Percentiles rank a stretch among this genome's conserved stretches.
These are phyloP conservation scores for Epichloe sp. DNA, from an alignment of 2,329 filamentous ascomycete genomes.

Conservation along the genomic window DNA sequence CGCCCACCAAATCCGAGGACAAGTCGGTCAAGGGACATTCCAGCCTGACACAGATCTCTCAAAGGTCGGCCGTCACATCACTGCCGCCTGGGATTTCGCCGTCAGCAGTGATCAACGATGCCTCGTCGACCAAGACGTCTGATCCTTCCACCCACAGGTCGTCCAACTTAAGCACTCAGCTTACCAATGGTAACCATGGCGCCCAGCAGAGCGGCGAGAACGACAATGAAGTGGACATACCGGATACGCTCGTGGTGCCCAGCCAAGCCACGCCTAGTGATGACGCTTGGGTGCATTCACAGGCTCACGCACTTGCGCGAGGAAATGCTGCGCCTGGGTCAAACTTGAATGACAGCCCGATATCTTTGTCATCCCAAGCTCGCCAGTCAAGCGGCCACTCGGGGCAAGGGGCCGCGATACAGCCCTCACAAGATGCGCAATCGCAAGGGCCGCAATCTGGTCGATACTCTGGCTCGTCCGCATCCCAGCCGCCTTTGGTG, in stretches of 20 bases:
- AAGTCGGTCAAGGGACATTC: conserved; percentile 24
- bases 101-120: conserved; percentile 60
- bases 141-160: conserved; percentile 53
- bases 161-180: conserved; percentile 55
- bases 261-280: conserved; percentile 39
- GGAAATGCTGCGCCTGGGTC: conserved; percentile 18
- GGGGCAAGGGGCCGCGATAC: conserved; percentile 18
- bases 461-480: conserved; percentile 22
- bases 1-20: conserved; percentile 28
- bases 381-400: conserved; percentile 13
- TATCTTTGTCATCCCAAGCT: conserved; percentile 24
- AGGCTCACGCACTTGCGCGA: conserved; percentile 37
- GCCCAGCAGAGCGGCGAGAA: conserved; percentile 26
- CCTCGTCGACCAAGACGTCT: conserved; percentile 85
- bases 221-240: conserved; percentile 28
- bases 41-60: conserved; percentile 48
- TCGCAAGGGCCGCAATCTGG: conserved; percentile 7
- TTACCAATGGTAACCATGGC: conserved; percentile 51
- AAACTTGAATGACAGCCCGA: conserved; percentile 21
- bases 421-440: conserved; percentile 21
- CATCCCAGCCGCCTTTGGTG: conserved; percentile 32
- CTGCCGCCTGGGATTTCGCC: conserved; percentile 45
- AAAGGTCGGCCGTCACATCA: conserved; percentile 46
- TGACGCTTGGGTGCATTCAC: conserved; percentile 44
- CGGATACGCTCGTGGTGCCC: conserved; percentile 37